Evolutionary conservation across 2,329 filamentous ascomycete species (phyloP).

Genomic region (Penicillium janthinellum): DNA sequence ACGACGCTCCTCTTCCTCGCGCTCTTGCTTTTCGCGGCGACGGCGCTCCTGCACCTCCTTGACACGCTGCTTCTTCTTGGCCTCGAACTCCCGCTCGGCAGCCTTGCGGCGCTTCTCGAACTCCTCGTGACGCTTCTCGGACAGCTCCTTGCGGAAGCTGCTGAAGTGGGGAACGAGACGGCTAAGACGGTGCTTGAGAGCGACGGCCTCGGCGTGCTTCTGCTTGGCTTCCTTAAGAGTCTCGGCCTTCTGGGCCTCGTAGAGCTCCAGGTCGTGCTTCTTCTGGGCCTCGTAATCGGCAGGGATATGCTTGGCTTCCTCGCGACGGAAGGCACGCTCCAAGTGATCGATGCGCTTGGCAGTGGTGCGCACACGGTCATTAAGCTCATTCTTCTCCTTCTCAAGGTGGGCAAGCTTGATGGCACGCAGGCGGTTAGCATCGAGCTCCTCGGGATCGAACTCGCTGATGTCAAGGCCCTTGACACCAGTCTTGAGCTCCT

Average conservation of each 20-base stretch:
- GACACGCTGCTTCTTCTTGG: slow-evolving; percentile 82
- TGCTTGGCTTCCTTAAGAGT: slow-evolving; percentile 77
- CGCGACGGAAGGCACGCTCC: slow-evolving; percentile 93
- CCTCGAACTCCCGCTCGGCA: slow-evolving; percentile 90
- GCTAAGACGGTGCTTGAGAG: slow-evolving; percentile 88
- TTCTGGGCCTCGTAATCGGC: slow-evolving; percentile 84
- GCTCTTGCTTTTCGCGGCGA: slow-evolving; percentile 79
- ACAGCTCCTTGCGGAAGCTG: slow-evolving; percentile 76
- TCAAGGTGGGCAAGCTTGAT: slow-evolving; percentile 96
- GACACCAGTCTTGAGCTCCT: slow-evolving; percentile 84
- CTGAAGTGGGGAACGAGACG: slow-evolving; percentile 85
- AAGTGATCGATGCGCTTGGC: slow-evolving; percentile 96
- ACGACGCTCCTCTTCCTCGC: slow-evolving; percentile 78
- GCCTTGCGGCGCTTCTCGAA: slow-evolving; percentile 92
- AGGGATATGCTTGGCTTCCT: slow-evolving; percentile 88
- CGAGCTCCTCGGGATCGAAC: slow-evolving; percentile 77
- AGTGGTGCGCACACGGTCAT: slow-evolving; percentile 85
- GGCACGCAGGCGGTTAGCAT: slow-evolving; percentile 85
- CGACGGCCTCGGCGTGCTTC: slow-evolving; percentile 90
- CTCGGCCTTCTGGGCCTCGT: slow-evolving; percentile 76
- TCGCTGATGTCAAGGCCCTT: slow-evolving; percentile 76
- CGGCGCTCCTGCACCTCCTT: slow-evolving; percentile 85
- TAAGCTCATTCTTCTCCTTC: slow-evolving; percentile 96
- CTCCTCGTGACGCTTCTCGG: slow-evolving; percentile 86
- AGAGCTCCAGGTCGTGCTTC: slow-evolving; percentile 74